Conservation (phyloP, 352 stramenopile species). For the Aphanomyces invadans region DNA sequence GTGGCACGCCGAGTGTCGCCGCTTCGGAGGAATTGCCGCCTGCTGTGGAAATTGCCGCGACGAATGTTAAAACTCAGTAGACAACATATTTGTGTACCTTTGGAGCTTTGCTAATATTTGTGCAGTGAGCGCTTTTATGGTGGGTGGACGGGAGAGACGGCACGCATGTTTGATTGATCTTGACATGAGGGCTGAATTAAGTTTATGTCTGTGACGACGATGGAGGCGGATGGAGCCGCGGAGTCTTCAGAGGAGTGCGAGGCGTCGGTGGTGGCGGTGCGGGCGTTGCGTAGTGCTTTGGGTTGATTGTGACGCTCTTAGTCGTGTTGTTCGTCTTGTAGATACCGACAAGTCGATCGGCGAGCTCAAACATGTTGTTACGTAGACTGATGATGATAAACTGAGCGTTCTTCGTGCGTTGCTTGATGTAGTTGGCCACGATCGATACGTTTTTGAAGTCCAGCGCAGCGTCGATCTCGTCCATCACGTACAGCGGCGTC, state of each 20-base stretch:
- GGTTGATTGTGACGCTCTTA: constrained; percentile 99
- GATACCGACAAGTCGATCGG: constrained; percentile 97
- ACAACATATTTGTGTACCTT: no score
- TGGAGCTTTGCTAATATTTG: no score
- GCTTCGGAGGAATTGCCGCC: background rate
- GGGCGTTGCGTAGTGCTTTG: constrained; percentile 69
- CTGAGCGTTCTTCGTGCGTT: constrained; percentile 98
- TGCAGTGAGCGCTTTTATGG: no score
- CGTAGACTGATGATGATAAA: constrained; percentile 99
- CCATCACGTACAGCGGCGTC: constrained; percentile 99
- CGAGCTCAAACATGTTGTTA: constrained; percentile 99
- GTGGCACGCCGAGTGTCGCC: background rate
- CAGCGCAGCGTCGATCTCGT: constrained; percentile 89
- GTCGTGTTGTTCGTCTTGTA: constrained; percentile 99
- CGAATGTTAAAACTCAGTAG: no score
- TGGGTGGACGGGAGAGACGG: no score
- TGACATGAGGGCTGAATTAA: no score
- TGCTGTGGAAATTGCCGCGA: no score
- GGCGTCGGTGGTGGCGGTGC: constrained; percentile 9
- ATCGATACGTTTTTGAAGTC: constrained; percentile 99
- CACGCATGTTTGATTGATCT: no score
- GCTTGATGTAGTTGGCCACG: constrained; percentile 99
- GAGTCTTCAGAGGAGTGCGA: constrained; percentile 9
- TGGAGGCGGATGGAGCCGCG: background rate
- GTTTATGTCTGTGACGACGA: background rate